phyloP scores from a whole-genome alignment of 345 rosid genomes.

The Cardamine occulta region DNA sequence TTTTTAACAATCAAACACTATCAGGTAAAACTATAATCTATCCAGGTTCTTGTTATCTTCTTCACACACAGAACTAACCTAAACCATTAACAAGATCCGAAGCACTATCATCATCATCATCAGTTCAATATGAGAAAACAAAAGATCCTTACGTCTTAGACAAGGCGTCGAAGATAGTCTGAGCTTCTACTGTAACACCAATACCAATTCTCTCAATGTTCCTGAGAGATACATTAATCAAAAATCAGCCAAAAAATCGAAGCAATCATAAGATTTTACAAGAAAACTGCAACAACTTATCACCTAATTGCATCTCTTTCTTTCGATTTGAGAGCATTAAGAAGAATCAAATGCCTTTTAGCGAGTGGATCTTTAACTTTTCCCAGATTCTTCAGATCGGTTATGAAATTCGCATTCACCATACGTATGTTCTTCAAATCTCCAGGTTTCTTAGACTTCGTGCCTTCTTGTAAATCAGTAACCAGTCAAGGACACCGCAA shows the following conservation, averaged over 20 bases:
- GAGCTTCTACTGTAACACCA: conserved; percentile 83
- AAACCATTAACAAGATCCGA: conserved; percentile 8
- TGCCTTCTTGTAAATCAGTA: conserved; percentile 65
- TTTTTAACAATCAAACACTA: not conserved
- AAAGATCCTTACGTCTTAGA: conserved; percentile 62
- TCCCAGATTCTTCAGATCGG: conserved; percentile 52
- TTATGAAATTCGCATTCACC: conserved; percentile 70
- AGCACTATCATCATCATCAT: not conserved
- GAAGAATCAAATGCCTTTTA: conserved; percentile 56
- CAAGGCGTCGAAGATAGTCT: conserved; percentile 73
- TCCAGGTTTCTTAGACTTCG: conserved; percentile 44
- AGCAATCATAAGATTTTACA: not conserved
- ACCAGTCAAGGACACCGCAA: conserved; percentile 48
- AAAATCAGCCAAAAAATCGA: not conserved
- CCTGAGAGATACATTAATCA: conserved; percentile 49
- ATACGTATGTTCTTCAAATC: conserved; percentile 60
- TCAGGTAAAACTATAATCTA: not conserved
- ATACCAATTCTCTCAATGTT: conserved; percentile 77
- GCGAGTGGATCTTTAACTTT: conserved; percentile 76
- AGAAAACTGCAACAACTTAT: not conserved
- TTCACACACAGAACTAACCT: conserved; percentile 7
- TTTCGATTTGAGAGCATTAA: conserved; percentile 53
- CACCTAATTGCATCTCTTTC: conserved; percentile 75
- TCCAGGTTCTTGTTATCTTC: not conserved
- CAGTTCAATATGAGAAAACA: conserved; percentile 1